Percentiles rank a stretch among this genome's conserved stretches.
Conservation (phyloP, 148 eudicot species). For the Camellia japonica region DNA sequence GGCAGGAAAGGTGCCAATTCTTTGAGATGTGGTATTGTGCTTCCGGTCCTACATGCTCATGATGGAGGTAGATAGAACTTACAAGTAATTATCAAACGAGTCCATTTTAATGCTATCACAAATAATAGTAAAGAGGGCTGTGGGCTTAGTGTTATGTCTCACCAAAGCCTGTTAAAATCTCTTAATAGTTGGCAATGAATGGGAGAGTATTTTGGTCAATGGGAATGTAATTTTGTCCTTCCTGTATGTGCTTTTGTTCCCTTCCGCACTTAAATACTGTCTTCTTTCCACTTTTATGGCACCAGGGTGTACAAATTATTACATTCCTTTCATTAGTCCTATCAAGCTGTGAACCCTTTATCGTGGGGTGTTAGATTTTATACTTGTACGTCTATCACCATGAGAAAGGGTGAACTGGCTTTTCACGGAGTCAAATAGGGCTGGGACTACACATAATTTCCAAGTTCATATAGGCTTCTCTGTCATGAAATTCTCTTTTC, state of each 20-base stretch:
- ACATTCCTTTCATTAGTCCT: background rate
- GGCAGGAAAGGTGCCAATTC: conserved; percentile 22
- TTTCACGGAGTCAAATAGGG: background rate
- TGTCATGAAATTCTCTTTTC: background rate
- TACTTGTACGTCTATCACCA: background rate
- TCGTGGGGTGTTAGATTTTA: background rate
- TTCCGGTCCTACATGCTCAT: conserved; percentile 7
- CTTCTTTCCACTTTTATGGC: background rate
- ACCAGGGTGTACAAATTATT: background rate
- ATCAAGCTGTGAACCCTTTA: background rate
- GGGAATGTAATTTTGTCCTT: background rate
- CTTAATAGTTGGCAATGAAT: background rate
- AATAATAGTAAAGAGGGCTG: background rate
- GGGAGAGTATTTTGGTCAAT: background rate
- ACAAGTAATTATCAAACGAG: background rate
- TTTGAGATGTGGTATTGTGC: conserved; percentile 17
- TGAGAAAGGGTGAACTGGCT: too few species aligned
- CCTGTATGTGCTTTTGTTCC: background rate
- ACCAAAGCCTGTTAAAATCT: background rate
- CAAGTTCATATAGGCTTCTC: background rate
- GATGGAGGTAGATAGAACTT: conserved; percentile 1
- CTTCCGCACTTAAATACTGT: background rate
- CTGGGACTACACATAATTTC: background rate
- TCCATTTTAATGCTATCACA: background rate
- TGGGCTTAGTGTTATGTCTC: background rate